These are phyloP conservation scores for Xylaria acuta DNA, from an alignment of 495 filamentous ascomycete species.

Conservation along the genomic window DNA sequence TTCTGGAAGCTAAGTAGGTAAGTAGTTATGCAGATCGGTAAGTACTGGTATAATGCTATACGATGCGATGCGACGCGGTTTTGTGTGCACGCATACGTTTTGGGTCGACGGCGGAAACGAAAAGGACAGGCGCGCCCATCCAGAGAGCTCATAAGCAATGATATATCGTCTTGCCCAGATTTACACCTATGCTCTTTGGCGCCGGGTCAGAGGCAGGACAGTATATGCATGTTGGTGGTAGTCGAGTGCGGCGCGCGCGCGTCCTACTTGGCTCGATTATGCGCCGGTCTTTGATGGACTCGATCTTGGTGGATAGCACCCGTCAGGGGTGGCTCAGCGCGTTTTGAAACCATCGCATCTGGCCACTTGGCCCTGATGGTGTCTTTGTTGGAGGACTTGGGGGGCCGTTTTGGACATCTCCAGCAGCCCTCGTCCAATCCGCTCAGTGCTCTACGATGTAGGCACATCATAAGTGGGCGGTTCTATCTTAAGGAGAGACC, in stretches of 20 bases:
- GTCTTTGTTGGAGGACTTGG: conserved; percentile 6
- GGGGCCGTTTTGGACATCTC: neutral
- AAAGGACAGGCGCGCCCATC: neutral
- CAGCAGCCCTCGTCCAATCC: conserved; percentile 12
- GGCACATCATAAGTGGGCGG: neutral
- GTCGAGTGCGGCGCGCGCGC: conserved; percentile 8
- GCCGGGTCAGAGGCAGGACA: neutral
- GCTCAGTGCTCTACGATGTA: neutral
- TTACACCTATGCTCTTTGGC: neutral
- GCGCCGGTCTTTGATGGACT: conserved; percentile 13
- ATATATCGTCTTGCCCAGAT: conserved; percentile 1
- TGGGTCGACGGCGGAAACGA: neutral
- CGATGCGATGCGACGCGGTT: neutral
- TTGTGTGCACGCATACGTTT: neutral
- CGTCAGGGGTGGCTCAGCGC: conserved; percentile 25
- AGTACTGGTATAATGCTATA: neutral
- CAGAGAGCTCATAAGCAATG: neutral
- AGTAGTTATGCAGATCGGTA: neutral
- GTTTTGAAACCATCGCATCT: conserved; percentile 10
- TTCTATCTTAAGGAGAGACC: neutral
- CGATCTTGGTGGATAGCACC: conserved; percentile 17
- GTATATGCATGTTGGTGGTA: conserved; percentile 7
- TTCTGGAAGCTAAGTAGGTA: neutral
- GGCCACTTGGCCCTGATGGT: neutral
- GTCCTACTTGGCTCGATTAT: conserved; percentile 17